Conservation (phyloP, 306 rosid species). For the Echinosophora koreensis region DNA sequence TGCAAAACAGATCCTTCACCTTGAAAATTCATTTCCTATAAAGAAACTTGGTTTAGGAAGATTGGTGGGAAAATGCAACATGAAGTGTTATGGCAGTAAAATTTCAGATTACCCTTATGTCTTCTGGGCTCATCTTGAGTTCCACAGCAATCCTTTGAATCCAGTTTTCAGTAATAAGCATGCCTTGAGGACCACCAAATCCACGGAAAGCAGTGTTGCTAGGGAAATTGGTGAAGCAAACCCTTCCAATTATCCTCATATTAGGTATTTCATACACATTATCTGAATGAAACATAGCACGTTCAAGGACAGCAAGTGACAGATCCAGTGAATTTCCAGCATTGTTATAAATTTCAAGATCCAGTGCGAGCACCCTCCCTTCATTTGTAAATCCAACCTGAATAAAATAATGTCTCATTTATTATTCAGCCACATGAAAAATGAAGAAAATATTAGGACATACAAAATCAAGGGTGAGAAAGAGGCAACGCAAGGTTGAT, state of each 20-base stretch:
- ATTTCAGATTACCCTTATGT: conserved; percentile 66
- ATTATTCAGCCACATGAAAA: conserved; percentile 36
- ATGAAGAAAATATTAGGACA: conserved; percentile 33
- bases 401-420: conserved; percentile 39
- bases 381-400: conserved; percentile 96
- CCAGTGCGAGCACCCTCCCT: conserved; percentile 88
- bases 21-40: conserved; percentile 91
- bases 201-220: conserved; percentile 98
- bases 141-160: conserved; percentile 86
- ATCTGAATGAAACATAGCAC: conserved; percentile 96
- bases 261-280: conserved; percentile 97
- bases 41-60: conserved; percentile 44
- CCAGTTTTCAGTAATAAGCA: conserved; percentile 95
- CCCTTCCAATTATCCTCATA: conserved; percentile 80
- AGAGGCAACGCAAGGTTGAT: conserved; percentile 21
- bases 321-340: conserved; percentile 92
- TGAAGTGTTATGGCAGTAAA: conserved; percentile 24
- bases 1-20: conserved; percentile 83
- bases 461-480: conserved; percentile 23
- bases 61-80: conserved; percentile 34
- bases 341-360: conserved; percentile 87
- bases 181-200: conserved; percentile 99
- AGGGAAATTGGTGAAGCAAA: conserved; percentile 87
- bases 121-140: conserved; percentile 86
- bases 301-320: conserved; percentile 89